Evolutionary conservation across 2,329 filamentous ascomycete genomes (phyloP), one percentile per base, ranked within the genome.

Genomic region (Emergomyces africanus): DNA sequence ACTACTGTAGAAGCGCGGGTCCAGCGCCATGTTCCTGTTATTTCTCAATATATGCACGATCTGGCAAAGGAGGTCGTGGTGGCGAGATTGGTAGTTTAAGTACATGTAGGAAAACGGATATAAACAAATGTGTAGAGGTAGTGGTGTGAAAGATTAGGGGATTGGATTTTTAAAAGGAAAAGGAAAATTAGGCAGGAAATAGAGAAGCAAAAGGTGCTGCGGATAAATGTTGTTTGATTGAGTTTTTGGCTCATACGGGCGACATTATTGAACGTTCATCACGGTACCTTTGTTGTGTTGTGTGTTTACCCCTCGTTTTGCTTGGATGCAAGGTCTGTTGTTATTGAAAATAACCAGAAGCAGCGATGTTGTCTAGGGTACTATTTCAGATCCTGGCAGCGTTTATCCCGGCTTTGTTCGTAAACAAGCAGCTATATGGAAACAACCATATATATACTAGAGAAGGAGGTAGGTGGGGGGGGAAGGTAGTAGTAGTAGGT

Each of bases 21-120:
- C 73, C 59, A 74, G 66, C 60, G 72, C 68, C 73, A 75, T 75
- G 58, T 72, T 69, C 68, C 67, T 69, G 62, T 66, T 64, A 49
- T 69, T 65, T 61, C 63, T 70, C 67, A 75, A 71, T 66, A 74
- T 69, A 65, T 74, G 70, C 64, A 69, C 66, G 68, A 70, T 69
- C 66, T 70, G 64, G 66, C 68, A 63, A 68, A 74, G 66, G 66
- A 70, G 67, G 60, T 74, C 71, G 63, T 71, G 72, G 64, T 73
- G 71, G 62, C 73, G 72, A 59, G 66, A 66, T 53, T 72, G 59
- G 53, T 74, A 65, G 60, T 69, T 62, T 63, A 69, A 66, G 72
- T 74, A 75, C 73, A 75, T 75, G 71, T 72, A 72, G 49, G 41
- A 49, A 60, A 59, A 48, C 56, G 48, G 58, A 25, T n/a, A 10